Conservation (phyloP, 495 filamentous ascomycete genomes). For the Penicillium simplicissimum region DNA sequence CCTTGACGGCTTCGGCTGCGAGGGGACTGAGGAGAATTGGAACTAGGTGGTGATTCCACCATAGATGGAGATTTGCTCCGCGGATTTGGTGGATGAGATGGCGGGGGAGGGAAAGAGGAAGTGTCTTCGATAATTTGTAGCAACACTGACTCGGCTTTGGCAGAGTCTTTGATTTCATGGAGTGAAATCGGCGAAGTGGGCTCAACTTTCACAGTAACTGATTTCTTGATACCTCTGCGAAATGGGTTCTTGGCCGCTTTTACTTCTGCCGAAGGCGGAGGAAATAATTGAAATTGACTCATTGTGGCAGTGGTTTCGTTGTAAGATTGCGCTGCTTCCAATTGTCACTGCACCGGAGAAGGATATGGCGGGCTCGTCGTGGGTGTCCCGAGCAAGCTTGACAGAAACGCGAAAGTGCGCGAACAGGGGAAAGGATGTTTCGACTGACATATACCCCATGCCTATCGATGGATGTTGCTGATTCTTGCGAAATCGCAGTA, state of each 20-base stretch:
- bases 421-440: conserved; percentile 25
- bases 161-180: conserved; percentile 34
- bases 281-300: conserved; percentile 57
- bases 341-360: neutral
- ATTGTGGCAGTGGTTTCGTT: conserved; percentile 20
- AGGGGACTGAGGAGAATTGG: conserved; percentile 25
- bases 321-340: neutral
- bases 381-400: conserved; percentile 4
- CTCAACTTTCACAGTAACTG: conserved; percentile 28
- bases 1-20: conserved; percentile 28
- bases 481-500: conserved; percentile 6
- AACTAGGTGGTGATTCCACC: conserved; percentile 16
- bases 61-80: conserved; percentile 22
- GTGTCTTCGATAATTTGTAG: conserved; percentile 44
- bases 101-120: conserved; percentile 31
- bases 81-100: conserved; percentile 22
- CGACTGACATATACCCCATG: conserved; percentile 29
- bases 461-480: neutral
- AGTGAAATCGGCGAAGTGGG: conserved; percentile 38
- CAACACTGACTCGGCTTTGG: conserved; percentile 42
- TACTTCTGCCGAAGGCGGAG: conserved; percentile 45
- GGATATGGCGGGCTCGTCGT: conserved; percentile 5
- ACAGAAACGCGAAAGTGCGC: conserved; percentile 7
- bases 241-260: conserved; percentile 44
- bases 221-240: conserved; percentile 32